Evolutionary conservation across 768 basidiomycete genomes (phyloP).

Genomic region (Tylopilus sp.): DNA sequence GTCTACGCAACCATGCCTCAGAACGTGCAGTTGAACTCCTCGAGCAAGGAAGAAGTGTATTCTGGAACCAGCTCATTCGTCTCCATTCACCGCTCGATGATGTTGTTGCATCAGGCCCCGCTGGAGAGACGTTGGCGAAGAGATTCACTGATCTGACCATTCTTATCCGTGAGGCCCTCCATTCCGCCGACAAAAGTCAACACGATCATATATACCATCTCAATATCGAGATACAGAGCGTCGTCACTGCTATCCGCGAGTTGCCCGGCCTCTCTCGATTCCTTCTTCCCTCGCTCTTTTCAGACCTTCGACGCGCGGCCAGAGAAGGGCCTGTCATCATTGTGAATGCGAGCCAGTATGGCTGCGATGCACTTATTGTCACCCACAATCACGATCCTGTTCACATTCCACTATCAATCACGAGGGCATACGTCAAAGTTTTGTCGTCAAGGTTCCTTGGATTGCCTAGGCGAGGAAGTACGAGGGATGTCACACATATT

Average conservation of each 20-base stretch:
- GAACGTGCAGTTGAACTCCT: not conserved
- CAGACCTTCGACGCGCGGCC: not conserved
- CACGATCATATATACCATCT: not conserved
- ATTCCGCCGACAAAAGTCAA: not conserved
- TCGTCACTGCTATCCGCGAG: not conserved
- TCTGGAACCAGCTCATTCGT: too few relatives aligned
- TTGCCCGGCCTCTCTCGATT: not conserved
- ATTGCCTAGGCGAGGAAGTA: not conserved
- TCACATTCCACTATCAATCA: not conserved
- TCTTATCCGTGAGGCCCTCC: not conserved
- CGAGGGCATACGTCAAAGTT: not conserved
- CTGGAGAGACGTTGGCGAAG: not conserved
- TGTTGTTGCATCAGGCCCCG: not conserved
- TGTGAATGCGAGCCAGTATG: too few relatives aligned
- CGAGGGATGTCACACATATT: not conserved
- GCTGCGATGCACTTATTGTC: too few relatives aligned
- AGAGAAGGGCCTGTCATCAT: not conserved
- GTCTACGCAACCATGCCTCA: not conserved
- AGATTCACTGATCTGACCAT: not conserved
- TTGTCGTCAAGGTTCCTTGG: not conserved
- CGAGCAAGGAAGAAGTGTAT: not conserved
- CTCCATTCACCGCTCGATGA: not conserved
- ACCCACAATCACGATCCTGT: not conserved
- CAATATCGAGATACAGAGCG: not conserved
- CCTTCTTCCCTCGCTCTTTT: not conserved